Percentiles rank a stretch among this genome's conserved stretches.
Evolutionary conservation across 2,329 filamentous ascomycete genomes (phyloP).

Genomic region (Dactylellina parvicollis): DNA sequence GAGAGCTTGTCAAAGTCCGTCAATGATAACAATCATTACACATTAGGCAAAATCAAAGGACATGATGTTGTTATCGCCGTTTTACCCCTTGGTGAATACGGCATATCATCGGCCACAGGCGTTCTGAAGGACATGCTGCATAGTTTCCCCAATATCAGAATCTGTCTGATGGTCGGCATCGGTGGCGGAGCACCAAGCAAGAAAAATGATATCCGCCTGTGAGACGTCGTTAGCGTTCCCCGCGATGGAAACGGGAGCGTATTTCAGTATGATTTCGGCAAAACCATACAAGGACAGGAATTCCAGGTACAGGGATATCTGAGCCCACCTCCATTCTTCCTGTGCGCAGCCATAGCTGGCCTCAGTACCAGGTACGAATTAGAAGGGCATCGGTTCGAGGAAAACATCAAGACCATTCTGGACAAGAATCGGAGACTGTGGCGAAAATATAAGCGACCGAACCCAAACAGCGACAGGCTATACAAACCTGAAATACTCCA

Average conservation of each 20-base stretch:
- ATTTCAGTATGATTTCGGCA: conserved; percentile 60
- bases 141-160: conserved; percentile 58
- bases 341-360: neutral
- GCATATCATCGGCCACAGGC: conserved; percentile 59
- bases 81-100: conserved; percentile 59
- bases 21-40: too few species aligned
- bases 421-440: neutral
- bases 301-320: conserved; percentile 55
- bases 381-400: neutral
- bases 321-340: neutral
- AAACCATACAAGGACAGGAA: conserved; percentile 54
- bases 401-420: neutral
- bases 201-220: conserved; percentile 61
- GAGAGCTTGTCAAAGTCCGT: too few species aligned
- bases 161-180: conserved; percentile 58
- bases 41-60: conserved; percentile 58
- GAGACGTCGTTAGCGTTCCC: conserved; percentile 59
- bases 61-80: conserved; percentile 60
- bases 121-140: conserved; percentile 59
- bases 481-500: conserved; percentile 55
- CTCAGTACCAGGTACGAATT: neutral
- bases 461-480: conserved; percentile 58
- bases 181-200: conserved; percentile 55
- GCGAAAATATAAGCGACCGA: conserved; percentile 57
- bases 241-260: conserved; percentile 55